Evolutionary conservation across 2,329 filamentous ascomycete species (phyloP).

Genomic region (Paramyrothecium roridum): DNA sequence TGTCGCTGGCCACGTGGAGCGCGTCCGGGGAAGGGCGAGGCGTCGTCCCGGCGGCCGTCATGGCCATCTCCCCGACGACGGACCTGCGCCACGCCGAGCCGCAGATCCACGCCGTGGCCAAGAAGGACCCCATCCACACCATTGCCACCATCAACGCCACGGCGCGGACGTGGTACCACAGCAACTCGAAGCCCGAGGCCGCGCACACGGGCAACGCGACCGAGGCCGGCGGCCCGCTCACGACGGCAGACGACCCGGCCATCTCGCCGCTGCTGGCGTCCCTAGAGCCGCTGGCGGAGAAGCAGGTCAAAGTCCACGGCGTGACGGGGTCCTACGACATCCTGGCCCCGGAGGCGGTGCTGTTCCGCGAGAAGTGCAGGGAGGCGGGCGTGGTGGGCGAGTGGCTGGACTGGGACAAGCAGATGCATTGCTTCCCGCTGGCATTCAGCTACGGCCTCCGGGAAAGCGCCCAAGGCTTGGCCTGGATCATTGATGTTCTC

Average conservation of each 20-base stretch:
- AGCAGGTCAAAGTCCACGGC: slow-evolving; percentile 46
- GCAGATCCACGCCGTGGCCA: slow-evolving; percentile 10
- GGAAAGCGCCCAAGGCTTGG: slow-evolving; percentile 33
- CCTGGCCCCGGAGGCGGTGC: slow-evolving; percentile 46
- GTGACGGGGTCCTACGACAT: slow-evolving; percentile 51
- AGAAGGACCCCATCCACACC: slow-evolving; percentile 19
- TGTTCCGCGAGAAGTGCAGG: slow-evolving; percentile 42
- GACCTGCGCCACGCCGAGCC: slow-evolving; percentile 19
- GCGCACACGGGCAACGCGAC: slow-evolving; percentile 2
- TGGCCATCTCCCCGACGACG: slow-evolving; percentile 43
- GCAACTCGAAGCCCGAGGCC: not conserved
- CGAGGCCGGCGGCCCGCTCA: not conserved
- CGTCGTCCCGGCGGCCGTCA: slow-evolving; percentile 29
- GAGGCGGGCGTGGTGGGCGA: slow-evolving; percentile 41
- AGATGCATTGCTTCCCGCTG: slow-evolving; percentile 59
- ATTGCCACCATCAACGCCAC: slow-evolving; percentile 14
- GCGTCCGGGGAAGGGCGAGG: slow-evolving; percentile 21
- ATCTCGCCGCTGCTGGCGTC: slow-evolving; percentile 47
- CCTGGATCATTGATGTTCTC: slow-evolving; percentile 15
- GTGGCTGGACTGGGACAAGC: slow-evolving; percentile 57
- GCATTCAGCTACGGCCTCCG: slow-evolving; percentile 42
- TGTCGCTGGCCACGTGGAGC: slow-evolving; percentile 29
- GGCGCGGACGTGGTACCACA: slow-evolving; percentile 18
- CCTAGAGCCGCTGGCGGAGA: slow-evolving; percentile 20
- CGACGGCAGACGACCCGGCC: slow-evolving; percentile 30